A percentile compares a stretch with the other conserved stretches of the same genome.
phyloP scores from a whole-genome alignment of 306 rosid species.

The Morella rubra region DNA sequence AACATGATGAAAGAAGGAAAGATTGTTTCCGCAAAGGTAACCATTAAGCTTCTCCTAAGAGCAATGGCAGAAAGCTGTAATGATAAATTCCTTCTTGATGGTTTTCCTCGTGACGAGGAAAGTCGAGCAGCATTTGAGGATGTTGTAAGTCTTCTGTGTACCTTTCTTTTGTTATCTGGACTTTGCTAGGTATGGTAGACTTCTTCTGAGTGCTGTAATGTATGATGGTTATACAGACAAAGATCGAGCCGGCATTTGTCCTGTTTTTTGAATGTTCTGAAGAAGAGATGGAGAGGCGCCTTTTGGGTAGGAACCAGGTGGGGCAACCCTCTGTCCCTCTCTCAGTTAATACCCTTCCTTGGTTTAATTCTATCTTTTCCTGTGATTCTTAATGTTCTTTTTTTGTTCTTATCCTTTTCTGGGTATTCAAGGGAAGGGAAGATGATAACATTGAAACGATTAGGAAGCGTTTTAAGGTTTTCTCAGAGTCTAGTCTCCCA shows the following conservation, averaged over 20 bases:
- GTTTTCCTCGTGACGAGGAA: slow-evolving; percentile 99
- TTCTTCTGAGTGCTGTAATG: slow-evolving; percentile 18
- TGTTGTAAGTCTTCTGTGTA: slow-evolving; percentile 54
- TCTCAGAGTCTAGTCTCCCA: slow-evolving; percentile 83
- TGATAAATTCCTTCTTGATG: slow-evolving; percentile 95
- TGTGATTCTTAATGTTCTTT: background rate
- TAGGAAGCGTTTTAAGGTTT: slow-evolving; percentile 91
- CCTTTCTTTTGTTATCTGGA: background rate
- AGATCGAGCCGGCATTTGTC: slow-evolving; percentile 80
- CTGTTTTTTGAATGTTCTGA: slow-evolving; percentile 81
- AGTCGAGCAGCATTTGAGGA: slow-evolving; percentile 96
- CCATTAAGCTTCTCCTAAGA: slow-evolving; percentile 81
- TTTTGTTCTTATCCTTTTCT: slow-evolving; percentile 12
- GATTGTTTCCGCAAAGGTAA: slow-evolving; percentile 95
- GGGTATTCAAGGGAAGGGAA: slow-evolving; percentile 72
- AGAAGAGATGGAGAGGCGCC: slow-evolving; percentile 93
- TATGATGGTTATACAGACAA: slow-evolving; percentile 62
- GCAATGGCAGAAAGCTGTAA: slow-evolving; percentile 78
- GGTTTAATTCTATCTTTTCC: background rate
- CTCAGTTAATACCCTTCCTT: background rate
- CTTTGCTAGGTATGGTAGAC: too few relatives aligned
- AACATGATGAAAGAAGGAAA: slow-evolving; percentile 93
- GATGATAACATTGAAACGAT: slow-evolving; percentile 97
- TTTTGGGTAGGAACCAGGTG: slow-evolving; percentile 87
- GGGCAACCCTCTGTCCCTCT: slow-evolving; percentile 20